Percentiles rank a stretch among this genome's conserved stretches.
These are phyloP conservation scores for Dentipellis fragilis DNA, from an alignment of 768 basidiomycete genomes.

Conservation along the genomic window DNA sequence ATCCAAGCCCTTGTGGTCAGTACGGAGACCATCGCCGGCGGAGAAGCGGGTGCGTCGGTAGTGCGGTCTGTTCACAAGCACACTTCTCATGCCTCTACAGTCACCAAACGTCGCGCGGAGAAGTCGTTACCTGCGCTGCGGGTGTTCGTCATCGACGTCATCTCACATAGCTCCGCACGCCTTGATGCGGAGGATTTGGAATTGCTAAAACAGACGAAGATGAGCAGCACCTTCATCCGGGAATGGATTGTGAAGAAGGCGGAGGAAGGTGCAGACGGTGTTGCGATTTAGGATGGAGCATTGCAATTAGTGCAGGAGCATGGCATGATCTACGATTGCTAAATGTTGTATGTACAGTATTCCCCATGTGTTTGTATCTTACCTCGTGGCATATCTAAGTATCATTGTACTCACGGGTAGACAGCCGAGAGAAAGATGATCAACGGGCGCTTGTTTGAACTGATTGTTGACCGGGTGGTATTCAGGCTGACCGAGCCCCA, in stretches of 20 bases:
- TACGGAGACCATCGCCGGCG: constrained; percentile 77
- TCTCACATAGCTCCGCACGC: constrained; percentile 53
- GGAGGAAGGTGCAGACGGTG: too few species aligned
- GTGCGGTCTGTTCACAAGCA: neutral
- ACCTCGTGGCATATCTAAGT: too few species aligned
- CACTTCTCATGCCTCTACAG: constrained; percentile 25
- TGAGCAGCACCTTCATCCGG: constrained; percentile 91
- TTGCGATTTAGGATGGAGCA: too few species aligned
- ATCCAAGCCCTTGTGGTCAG: constrained; percentile 92
- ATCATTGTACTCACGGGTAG: too few species aligned
- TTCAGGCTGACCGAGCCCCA: too few species aligned
- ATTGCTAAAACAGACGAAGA: constrained; percentile 67
- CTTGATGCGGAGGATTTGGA: constrained; percentile 60
- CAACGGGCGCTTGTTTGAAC: too few species aligned
- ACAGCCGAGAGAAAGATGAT: too few species aligned
- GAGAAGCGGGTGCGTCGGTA: constrained; percentile 42
- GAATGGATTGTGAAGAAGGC: constrained; percentile 60
- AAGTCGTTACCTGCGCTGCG: constrained; percentile 49
- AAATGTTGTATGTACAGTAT: too few species aligned
- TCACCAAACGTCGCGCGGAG: constrained; percentile 49
- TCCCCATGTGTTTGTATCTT: too few species aligned
- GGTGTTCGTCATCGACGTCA: constrained; percentile 81
- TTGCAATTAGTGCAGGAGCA: too few species aligned
- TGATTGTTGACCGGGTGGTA: too few species aligned
- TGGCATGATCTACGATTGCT: too few species aligned